Base-by-base conservation (phyloP, 2,329 filamentous ascomycete genomes). In the Lasiodiplodia citricola region DNA sequence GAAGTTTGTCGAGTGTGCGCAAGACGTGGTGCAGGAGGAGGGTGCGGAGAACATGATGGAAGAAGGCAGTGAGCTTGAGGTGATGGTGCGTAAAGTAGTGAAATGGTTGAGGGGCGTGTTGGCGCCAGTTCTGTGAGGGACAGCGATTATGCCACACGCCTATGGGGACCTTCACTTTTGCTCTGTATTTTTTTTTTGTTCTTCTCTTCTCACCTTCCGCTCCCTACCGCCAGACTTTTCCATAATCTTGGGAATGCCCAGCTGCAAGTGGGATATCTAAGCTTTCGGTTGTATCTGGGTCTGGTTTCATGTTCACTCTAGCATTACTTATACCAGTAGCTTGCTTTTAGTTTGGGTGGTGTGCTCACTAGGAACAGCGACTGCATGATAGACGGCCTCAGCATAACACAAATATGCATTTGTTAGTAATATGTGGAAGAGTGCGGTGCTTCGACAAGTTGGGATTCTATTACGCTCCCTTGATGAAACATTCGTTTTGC, bases 1-100 rank as follows among this genome's bases (percentile, higher is more conserved):
- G 21, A 66, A 77, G 44, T 76, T 77, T 41, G 28, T 64, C 41
- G 74, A 80, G 67, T 68, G 81, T 52, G 75, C 74, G 35, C 70
- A 69, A 58, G 74, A 77, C 41, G 28, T 74, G 21, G 68, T 31
- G 10, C 64, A 66, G 54, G 71, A 76, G 13, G 35, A 64, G 14
- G 68, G 41, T 14, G 72, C 72, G 3, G 71, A 69, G 13, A 65
- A 73, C n/a, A 67, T 76, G 21, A 70, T 55, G 50, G 51, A 74
- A 7, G 54, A 67, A 21, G 28, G 63, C 5, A 28, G 35, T 6
- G 37, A 56, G n/a, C 16, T 51, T 13, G 35, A 8, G 18, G 35
- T 35, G 38, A 28, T 51, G 54, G 44, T 50, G 54, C 23, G 52
- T 21, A 37, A n/a, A 16, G 54, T 64, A 23, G 65, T 58, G 37